Base-by-base conservation (phyloP, 169 alveolate genomes). In the Eimeria tenella region DNA sequence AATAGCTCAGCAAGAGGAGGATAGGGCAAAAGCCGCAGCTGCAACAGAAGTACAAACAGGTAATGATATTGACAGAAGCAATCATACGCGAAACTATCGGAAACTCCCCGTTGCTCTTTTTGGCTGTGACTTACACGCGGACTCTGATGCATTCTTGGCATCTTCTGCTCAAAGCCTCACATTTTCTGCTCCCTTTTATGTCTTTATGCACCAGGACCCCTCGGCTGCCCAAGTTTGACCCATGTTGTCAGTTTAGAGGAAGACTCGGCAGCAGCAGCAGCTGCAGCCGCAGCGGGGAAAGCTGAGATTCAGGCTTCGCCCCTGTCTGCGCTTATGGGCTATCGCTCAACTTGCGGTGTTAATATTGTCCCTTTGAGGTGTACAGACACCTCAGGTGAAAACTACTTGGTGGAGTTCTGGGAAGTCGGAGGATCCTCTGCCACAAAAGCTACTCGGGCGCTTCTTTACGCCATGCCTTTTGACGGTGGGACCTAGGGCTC, bases 331-430 rank as follows among this genome's bases (percentile, higher is more conserved):
- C 79, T 68, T 68, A 10, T 19, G 79, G 79, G 79, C 31, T 68
- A 68, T 23, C 79, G 79, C 52, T 23, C 50, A 19, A 68, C 79
- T 23, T 68, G 79, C 79, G 79, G 79, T 15, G 79, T 68, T 15
- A 68, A 68, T 23, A 31, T 68, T 17, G 79, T 68, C 17, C 79
- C 31, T 4, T 31, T 68, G 79, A 68, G 79, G 49, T 68, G 79
- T 23, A 23, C 79, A 68, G 79, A 68, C 49, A 17, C 79, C 79
- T 17, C 79, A 68, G 79, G 79, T 11, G 50, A 68, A n/a, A 68
- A 11, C 52, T 31, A 31, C 15, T 31, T 68, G 79, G 79, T 68
- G 49, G 79, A 68, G 79, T 68, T 68, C 79, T 68, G 79, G 79
- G 79, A 68, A 7, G 49, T 68, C 49, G 79, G 79, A 15, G 79